Evolutionary conservation across 2,329 filamentous ascomycete genomes (phyloP).

Genomic region (Aureobasidium musti): DNA sequence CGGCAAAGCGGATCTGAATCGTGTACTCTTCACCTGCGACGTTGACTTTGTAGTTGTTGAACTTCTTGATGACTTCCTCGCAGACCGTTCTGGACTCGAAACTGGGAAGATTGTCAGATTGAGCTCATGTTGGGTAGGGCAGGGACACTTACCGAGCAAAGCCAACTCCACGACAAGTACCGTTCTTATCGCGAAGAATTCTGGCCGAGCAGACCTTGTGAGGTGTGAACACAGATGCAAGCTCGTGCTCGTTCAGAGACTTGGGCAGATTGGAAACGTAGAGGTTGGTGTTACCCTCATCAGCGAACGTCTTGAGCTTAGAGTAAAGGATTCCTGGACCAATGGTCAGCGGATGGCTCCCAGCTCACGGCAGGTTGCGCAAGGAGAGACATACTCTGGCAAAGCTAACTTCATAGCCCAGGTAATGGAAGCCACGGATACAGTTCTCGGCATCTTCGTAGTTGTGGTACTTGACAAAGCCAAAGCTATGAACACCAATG

Average conservation of each 20-base stretch:
- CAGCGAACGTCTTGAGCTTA: slow-evolving; percentile 92
- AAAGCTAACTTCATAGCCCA: slow-evolving; percentile 97
- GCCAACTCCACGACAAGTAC: slow-evolving; percentile 92
- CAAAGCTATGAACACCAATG: slow-evolving; percentile 65
- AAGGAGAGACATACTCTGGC: slow-evolving; percentile 66
- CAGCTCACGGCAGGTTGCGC: neutral
- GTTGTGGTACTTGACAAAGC: slow-evolving; percentile 93
- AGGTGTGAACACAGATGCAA: slow-evolving; percentile 74
- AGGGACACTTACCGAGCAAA: slow-evolving; percentile 76
- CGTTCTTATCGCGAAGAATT: slow-evolving; percentile 88
- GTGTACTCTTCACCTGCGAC: slow-evolving; percentile 73
- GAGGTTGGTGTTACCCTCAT: slow-evolving; percentile 86
- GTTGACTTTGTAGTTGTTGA: slow-evolving; percentile 66
- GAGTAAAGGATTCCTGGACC: slow-evolving; percentile 92
- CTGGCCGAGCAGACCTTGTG: slow-evolving; percentile 89
- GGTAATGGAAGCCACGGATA: slow-evolving; percentile 90
- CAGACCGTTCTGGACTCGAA: slow-evolving; percentile 89
- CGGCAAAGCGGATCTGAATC: slow-evolving; percentile 92
- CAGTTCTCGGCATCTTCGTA: slow-evolving; percentile 90
- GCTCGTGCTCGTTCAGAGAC: slow-evolving; percentile 83
- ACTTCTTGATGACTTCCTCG: slow-evolving; percentile 83
- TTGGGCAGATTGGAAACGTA: slow-evolving; percentile 98
- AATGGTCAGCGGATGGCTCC: slow-evolving; percentile 35
- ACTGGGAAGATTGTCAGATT: slow-evolving; percentile 50
- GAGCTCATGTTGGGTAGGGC: slow-evolving; percentile 14